Evolutionary conservation across 192 early-diverging fungal species (phyloP), one percentile per base, ranked within the genome.

Genomic region (Backusella luteola): DNA sequence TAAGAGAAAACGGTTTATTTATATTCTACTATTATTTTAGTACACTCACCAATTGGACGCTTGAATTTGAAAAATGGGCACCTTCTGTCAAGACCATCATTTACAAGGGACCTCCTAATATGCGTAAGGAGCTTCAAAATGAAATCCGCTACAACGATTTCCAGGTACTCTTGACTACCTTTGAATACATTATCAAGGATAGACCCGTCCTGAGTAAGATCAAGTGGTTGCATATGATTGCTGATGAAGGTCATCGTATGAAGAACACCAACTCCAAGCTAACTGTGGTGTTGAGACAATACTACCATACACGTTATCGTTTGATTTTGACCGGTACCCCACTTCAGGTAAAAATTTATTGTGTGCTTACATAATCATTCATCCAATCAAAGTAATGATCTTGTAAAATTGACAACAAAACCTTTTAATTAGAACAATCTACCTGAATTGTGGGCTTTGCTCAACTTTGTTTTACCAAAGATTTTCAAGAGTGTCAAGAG

Each of bases 231-330:
- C 93, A 98, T 85, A 93, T 97, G 89, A 98, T 99, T 79, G 96
- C 98, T 76, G 98, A 99, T 79, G 98, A 99, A 82, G 98, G 98
- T 74, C 98, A 99, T 83, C 93, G 98, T 73, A 96, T 99, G 94
- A 99, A 99, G 86, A 99, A 98, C 80, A 83, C 92, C 49, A 85
- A 95, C 41, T 94, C 94, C 21, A 96, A 95, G 77, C 87, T 99
- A 38, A 93, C 94, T 23, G 83, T 85, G 12, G 96, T 94, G 36
- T 84, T 99, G 79, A 91, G 93, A 38, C 94, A 96, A 81, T 91
- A 92, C 83, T 99, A 99, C 83, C 86, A 84, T 34, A 92, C 93
- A 3, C 91, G 96, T 8, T 98, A 96, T 82, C 91, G 97, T 34
- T 86, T 99, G 63, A 97, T 99, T 85, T 85, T 99, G 78, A 99